A percentile compares a stretch with the other conserved stretches of the same genome.
Evolutionary conservation across 257 asterid species (phyloP).

Genomic region (Salvia rosmarinus): DNA sequence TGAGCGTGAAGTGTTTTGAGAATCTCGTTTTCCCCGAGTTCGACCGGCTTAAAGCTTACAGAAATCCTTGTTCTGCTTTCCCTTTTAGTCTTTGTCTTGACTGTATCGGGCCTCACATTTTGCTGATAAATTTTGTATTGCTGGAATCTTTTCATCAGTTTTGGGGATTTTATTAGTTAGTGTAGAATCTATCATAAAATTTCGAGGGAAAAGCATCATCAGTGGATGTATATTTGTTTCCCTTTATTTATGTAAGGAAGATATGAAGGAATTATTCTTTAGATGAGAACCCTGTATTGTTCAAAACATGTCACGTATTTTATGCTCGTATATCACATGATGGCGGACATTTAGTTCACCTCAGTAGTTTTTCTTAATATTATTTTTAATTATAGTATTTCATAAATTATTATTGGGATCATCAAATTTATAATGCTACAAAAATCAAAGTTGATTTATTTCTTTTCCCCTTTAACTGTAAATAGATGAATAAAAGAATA

Average conservation of each 20-base stretch:
- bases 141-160: constrained; percentile 18
- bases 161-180: constrained; percentile 23
- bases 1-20: background rate
- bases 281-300: background rate
- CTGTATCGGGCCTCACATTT: background rate
- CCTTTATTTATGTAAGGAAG: background rate
- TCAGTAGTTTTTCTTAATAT: no score
- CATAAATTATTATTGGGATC: no score
- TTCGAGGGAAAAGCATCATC: constrained; percentile 17
- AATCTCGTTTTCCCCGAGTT: background rate
- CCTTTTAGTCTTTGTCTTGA: background rate
- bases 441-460: no score
- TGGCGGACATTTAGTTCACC: no score
- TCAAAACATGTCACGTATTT: no score
- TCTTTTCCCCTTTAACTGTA: no score
- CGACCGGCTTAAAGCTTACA: background rate
- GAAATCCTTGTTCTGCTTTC: background rate
- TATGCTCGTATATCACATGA: no score
- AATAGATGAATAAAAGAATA: no score
- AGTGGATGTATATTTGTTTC: background rate
- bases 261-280: background rate
- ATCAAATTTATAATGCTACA: no score
- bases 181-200: constrained; percentile 24
- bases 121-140: no score
- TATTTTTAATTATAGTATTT: no score